phyloP scores from a whole-genome alignment of 208 protist genomes.

The Trypanosoma cruzi region DNA sequence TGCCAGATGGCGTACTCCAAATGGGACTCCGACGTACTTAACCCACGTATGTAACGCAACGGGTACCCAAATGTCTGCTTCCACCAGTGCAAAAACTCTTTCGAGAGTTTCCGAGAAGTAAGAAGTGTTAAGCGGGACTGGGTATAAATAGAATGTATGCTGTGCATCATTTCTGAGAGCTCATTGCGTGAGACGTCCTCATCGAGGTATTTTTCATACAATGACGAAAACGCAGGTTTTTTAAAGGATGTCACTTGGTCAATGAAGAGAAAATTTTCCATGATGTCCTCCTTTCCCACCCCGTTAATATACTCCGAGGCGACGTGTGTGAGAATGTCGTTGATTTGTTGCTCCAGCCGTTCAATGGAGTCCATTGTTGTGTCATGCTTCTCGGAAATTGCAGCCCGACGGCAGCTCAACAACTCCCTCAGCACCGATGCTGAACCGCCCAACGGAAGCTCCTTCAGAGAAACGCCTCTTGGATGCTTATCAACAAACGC shows the following conservation, averaged over 20 bases:
- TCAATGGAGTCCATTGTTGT: slow-evolving; percentile 29
- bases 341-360: slow-evolving; percentile 42
- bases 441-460: slow-evolving; percentile 40
- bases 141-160: slow-evolving; percentile 70
- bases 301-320: slow-evolving; percentile 34
- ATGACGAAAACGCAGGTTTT: slow-evolving; percentile 57
- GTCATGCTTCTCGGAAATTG: slow-evolving; percentile 12
- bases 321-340: slow-evolving; percentile 46
- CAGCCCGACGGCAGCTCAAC: slow-evolving; percentile 28
- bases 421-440: slow-evolving; percentile 28
- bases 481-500: slow-evolving; percentile 33
- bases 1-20: slow-evolving; percentile 75
- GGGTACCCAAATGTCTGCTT: slow-evolving; percentile 58
- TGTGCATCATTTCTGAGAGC: slow-evolving; percentile 88
- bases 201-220: slow-evolving; percentile 86
- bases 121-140: slow-evolving; percentile 71
- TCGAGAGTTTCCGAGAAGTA: slow-evolving; percentile 57
- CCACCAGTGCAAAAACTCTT: slow-evolving; percentile 71
- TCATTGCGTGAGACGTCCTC: slow-evolving; percentile 79
- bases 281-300: slow-evolving; percentile 21
- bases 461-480: slow-evolving; percentile 37
- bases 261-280: slow-evolving; percentile 86
- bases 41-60: slow-evolving; percentile 77
- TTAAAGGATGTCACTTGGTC: slow-evolving; percentile 85
- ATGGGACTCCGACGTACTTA: slow-evolving; percentile 80